Conservation (phyloP, 2,329 filamentous ascomycete species). For the Alternaria viburni region DNA sequence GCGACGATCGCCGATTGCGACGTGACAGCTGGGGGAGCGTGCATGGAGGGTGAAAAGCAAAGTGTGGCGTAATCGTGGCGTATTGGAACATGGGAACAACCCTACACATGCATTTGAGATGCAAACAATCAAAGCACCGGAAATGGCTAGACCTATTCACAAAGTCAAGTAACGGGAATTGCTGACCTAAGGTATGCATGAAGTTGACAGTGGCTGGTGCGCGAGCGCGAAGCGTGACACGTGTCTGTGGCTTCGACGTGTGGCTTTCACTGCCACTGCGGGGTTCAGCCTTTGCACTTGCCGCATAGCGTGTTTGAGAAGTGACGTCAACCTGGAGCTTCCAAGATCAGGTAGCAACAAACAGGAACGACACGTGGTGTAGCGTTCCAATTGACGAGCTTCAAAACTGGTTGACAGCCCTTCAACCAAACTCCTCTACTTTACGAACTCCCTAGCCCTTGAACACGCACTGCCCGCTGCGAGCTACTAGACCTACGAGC, state of each 20-base stretch:
- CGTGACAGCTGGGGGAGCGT: neutral
- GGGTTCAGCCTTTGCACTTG: neutral
- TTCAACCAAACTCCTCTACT: neutral
- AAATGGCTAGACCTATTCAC: neutral
- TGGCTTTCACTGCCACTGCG: slow-evolving; percentile 3
- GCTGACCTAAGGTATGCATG: neutral
- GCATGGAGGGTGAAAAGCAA: neutral
- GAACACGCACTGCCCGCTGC: neutral
- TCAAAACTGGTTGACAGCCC: neutral
- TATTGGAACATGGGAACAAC: neutral
- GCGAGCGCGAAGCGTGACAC: neutral
- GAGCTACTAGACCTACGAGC: neutral
- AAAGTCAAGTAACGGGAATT: slow-evolving; percentile 1
- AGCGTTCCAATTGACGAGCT: neutral
- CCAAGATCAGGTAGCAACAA: slow-evolving; percentile 2
- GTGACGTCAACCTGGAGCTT: slow-evolving; percentile 2
- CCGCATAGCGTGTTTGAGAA: neutral
- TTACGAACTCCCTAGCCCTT: neutral
- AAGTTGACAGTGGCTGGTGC: neutral
- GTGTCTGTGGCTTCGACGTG: slow-evolving; percentile 3
- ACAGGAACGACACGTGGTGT: slow-evolving; percentile 2
- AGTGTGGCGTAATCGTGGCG: neutral
- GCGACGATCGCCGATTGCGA: neutral
- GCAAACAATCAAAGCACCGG: slow-evolving; percentile 13
- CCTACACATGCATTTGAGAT: slow-evolving; percentile 1